Evolutionary conservation across 345 rosid species (phyloP).

Genomic region (Triadica sebifera): DNA sequence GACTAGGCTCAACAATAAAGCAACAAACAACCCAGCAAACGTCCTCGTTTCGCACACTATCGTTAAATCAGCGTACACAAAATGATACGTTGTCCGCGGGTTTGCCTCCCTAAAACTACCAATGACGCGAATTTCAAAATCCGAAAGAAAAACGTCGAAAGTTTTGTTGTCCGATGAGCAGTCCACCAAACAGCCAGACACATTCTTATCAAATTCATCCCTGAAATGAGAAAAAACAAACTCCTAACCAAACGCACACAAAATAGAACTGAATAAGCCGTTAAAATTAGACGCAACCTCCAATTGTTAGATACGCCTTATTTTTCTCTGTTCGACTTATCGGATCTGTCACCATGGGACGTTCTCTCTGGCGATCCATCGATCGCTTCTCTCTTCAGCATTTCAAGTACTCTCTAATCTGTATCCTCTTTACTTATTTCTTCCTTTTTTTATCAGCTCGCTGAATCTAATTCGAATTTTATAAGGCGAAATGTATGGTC

Average conservation of each 20-base stretch:
- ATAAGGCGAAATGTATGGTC: background rate
- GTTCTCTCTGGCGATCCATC: conserved; percentile 55
- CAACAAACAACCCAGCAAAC: too few relatives aligned
- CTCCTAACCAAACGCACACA: background rate
- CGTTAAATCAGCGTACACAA: background rate
- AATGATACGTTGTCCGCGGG: background rate
- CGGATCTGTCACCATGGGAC: conserved; percentile 39
- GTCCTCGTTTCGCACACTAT: background rate
- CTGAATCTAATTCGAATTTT: background rate
- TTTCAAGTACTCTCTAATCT: conserved; percentile 42
- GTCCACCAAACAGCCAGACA: conserved; percentile 37
- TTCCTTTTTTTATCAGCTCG: background rate
- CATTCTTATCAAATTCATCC: background rate
- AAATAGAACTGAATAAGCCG: background rate
- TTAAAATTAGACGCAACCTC: background rate
- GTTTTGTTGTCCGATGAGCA: conserved; percentile 20
- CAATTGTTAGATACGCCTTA: background rate
- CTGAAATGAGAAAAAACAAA: too few relatives aligned
- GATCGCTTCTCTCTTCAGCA: conserved; percentile 65
- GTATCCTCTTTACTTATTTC: background rate
- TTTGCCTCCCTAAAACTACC: background rate
- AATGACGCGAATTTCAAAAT: background rate
- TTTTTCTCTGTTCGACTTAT: background rate
- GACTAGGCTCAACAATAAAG: too few relatives aligned
- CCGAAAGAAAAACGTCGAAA: conserved; percentile 24